A percentile compares a stretch with the other conserved stretches of the same genome.
Conservation (phyloP, 1,284 basidiomycete genomes). For the Pyrrhoderma lamaoense region DNA sequence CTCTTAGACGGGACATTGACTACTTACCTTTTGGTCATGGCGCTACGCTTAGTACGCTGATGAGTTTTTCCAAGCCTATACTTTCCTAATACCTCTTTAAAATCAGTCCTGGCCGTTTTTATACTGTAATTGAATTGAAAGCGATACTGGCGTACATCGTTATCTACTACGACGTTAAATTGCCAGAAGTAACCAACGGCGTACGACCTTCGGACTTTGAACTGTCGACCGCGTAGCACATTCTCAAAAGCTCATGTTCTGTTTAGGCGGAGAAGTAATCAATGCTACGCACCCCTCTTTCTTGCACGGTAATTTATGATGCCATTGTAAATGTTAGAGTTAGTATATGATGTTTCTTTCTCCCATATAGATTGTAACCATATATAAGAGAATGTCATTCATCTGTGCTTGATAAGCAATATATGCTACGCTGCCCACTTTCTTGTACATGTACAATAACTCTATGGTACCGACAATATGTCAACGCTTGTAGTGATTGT, state of each 20-base stretch:
- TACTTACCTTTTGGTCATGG: slow-evolving; percentile 27
- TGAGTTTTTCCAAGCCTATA: too few species aligned
- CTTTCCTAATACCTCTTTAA: not conserved
- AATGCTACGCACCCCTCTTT: not conserved
- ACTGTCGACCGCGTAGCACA: slow-evolving; percentile 12
- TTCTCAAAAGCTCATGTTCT: slow-evolving; percentile 18
- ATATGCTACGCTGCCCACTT: too few species aligned
- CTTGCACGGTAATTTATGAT: not conserved
- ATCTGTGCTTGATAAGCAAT: too few species aligned
- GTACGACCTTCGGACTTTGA: slow-evolving; percentile 21
- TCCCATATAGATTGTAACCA: too few species aligned
- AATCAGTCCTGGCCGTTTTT: slow-evolving; percentile 37
- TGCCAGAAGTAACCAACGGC: slow-evolving; percentile 24
- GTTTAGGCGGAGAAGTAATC: slow-evolving; percentile 13
- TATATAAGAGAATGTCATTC: too few species aligned
- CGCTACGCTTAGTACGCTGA: slow-evolving; percentile 21
- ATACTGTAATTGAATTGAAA: slow-evolving; percentile 40
- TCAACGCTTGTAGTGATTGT: too few species aligned
- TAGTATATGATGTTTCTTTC: too few species aligned
- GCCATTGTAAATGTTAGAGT: too few species aligned
- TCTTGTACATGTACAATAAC: too few species aligned
- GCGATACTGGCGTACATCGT: slow-evolving; percentile 37
- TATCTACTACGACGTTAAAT: slow-evolving; percentile 39
- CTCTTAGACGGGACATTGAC: slow-evolving; percentile 34
- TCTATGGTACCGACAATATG: too few species aligned